Evolutionary conservation across 352 stramenopile genomes (phyloP), one percentile per base, ranked within the genome.

Genomic region (Aphanomyces stellatus): DNA sequence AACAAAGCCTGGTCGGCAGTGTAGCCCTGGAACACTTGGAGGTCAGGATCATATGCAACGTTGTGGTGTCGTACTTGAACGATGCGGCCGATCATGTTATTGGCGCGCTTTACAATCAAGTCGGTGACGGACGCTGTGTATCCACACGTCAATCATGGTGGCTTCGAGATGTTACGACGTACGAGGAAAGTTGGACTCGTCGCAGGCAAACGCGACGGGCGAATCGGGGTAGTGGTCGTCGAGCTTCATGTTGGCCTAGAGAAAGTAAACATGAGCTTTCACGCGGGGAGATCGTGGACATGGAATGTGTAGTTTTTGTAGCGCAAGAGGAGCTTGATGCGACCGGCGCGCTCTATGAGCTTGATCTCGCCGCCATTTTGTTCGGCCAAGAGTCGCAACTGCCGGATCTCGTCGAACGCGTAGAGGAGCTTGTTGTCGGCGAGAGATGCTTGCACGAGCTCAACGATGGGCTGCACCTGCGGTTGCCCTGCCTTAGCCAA

Each of bases 201-300:
- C 55, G 37, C 55, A 64, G 11, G 22, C 24, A 13, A 64, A 17
- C 2, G 22, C 22, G 22, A 64, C 35, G 13, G 55, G 22, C 37
- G 55, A 64, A 35, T 64, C 55, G 19, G 55, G 55, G 37, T 64
- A 64, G 37, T 64, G 55, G 27, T 64, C 55, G 40, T 64, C 55
- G 17, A 64, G 34, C 27, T 64, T 64, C n/a, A 64, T 49, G 55
- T 64, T 64, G 34, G 35, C 55, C 55, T 64, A 51, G 22, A 25
- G 8, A 24, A 34, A 7, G 49, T 37, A 4, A 37, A 24, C 4
- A 30, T 7, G 13, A 6, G 8, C n/a, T 34, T 3, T 19, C 4
- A 40, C 7, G 30, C 40, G 5, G 6, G 8, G 2, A 13, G 17
- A 13, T 35, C 22, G 24, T 5, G 28, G 31, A 64, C 55, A n/a